Conservation (phyloP, 768 basidiomycete species). For the Serendipita sp. region DNA sequence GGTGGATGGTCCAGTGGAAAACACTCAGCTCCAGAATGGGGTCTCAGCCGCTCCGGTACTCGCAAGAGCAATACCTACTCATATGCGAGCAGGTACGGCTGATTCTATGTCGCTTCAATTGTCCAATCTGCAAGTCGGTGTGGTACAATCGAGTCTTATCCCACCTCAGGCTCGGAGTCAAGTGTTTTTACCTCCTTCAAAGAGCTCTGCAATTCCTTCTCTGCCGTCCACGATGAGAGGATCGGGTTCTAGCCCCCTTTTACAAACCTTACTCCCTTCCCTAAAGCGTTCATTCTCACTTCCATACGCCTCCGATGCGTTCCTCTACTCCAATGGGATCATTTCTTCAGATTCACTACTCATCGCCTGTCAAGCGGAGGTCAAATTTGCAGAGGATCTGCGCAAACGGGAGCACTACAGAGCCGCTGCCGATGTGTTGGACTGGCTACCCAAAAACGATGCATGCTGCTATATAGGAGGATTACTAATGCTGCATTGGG, state of each 20-base stretch:
- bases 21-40: conserved; percentile 41
- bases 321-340: conserved; percentile 49
- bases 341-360: conserved; percentile 55
- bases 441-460: conserved; percentile 66
- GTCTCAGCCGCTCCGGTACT: conserved; percentile 17
- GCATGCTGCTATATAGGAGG: conserved; percentile 60
- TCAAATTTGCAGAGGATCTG: conserved; percentile 55
- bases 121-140: conserved; percentile 8
- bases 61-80: not conserved
- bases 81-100: conserved; percentile 6
- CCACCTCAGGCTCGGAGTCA: not conserved
- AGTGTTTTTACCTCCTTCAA: not conserved
- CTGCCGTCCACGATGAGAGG: conserved; percentile 3
- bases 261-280: conserved; percentile 16
- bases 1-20: conserved; percentile 22
- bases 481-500: conserved; percentile 46
- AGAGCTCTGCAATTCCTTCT: not conserved
- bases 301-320: conserved; percentile 41
- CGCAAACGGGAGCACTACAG: conserved; percentile 45
- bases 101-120: conserved; percentile 11
- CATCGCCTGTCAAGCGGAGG: conserved; percentile 49
- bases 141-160: not conserved
- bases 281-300: conserved; percentile 20
- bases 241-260: conserved; percentile 14
- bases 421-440: conserved; percentile 46